Conservation (phyloP, 305 asterid genomes). For the Plantago rigida region DNA sequence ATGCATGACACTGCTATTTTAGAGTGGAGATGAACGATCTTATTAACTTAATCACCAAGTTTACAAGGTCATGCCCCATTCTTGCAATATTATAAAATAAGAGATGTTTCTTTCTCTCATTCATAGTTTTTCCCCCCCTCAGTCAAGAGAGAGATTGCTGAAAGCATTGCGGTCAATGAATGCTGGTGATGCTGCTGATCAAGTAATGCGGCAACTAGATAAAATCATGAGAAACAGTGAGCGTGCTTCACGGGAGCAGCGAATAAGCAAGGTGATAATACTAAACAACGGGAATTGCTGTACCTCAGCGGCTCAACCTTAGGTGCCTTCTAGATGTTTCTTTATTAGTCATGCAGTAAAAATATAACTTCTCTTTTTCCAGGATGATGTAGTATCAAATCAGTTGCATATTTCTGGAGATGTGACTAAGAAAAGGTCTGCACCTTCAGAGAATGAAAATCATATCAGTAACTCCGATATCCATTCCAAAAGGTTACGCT, state of each 20-base stretch:
- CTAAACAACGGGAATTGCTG: constrained; percentile 18
- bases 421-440: constrained; percentile 56
- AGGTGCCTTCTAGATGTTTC: constrained; percentile 18
- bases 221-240: constrained; percentile 72
- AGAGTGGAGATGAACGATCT: background rate
- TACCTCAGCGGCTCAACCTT: constrained; percentile 11
- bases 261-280: constrained; percentile 56
- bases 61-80: background rate
- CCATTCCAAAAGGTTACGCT: constrained; percentile 52
- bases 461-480: constrained; percentile 39
- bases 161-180: constrained; percentile 78
- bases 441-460: constrained; percentile 51
- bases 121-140: constrained; percentile 17
- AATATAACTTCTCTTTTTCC: constrained; percentile 14
- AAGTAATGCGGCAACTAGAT: constrained; percentile 77
- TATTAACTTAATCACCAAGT: background rate
- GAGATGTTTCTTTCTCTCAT: background rate
- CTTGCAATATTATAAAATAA: background rate
- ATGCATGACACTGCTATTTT: background rate
- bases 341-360: constrained; percentile 10
- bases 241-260: constrained; percentile 73
- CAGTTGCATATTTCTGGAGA: constrained; percentile 49
- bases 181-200: constrained; percentile 99
- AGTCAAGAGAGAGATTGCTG: constrained; percentile 84
- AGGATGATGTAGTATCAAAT: constrained; percentile 67